Conservation (phyloP, 1,139 yeast species). For the Kazachstania sp. region DNA sequence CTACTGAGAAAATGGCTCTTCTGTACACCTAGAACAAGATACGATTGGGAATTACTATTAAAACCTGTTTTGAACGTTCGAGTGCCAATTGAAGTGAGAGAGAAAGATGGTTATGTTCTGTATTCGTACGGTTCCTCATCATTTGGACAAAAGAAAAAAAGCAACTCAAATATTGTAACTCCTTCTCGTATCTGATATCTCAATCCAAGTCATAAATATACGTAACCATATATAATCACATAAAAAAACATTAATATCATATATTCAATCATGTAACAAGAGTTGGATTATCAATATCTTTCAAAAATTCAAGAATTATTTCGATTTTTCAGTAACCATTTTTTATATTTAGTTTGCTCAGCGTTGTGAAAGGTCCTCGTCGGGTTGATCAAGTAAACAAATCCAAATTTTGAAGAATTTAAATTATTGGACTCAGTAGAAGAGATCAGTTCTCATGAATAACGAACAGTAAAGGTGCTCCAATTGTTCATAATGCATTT, state of each 20-base stretch:
- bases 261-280: background rate
- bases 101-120: constrained; percentile 32
- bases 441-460: no score
- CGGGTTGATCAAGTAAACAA: no score
- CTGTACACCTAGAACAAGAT: constrained; percentile 32
- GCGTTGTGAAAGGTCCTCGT: no score
- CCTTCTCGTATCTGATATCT: background rate
- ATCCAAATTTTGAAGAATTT: no score
- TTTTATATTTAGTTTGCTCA: no score
- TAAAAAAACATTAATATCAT: background rate
- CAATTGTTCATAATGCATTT: no score
- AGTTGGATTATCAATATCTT: background rate
- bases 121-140: constrained; percentile 25
- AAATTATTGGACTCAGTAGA: no score
- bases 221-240: background rate
- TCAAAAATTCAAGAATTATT: no score
- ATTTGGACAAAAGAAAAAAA: background rate
- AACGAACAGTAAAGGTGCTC: no score
- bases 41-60: constrained; percentile 33
- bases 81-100: constrained; percentile 33
- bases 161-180: constrained; percentile 1
- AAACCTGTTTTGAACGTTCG: constrained; percentile 30
- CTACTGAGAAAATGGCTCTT: constrained; percentile 31
- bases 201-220: no score
- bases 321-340: no score